These are phyloP conservation scores for Acephala macrosclerotiorum DNA, from an alignment of 2,329 filamentous ascomycete species.

Conservation along the genomic window DNA sequence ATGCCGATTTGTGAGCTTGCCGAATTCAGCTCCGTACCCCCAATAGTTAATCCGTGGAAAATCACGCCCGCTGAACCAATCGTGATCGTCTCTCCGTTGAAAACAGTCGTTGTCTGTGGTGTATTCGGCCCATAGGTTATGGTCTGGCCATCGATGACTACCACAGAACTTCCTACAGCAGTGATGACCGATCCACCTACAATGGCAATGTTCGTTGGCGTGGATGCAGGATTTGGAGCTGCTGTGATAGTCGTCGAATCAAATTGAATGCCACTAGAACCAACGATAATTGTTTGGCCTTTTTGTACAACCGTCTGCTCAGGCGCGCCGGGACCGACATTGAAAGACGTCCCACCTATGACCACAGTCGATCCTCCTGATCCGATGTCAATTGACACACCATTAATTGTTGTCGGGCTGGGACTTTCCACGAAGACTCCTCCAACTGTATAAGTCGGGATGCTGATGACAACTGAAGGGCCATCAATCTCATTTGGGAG, in stretches of 20 bases:
- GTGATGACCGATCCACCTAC: constrained; percentile 34
- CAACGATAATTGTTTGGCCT: constrained; percentile 37
- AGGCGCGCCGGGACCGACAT: constrained; percentile 34
- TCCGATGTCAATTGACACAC: constrained; percentile 30
- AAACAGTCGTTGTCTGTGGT: constrained; percentile 29
- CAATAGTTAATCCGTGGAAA: constrained; percentile 33
- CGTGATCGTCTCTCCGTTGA: constrained; percentile 38
- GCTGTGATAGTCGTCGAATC: constrained; percentile 34
- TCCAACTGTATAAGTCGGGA: constrained; percentile 29
- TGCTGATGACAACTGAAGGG: constrained; percentile 31
- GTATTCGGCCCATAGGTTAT: constrained; percentile 34
- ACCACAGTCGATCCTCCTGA: constrained; percentile 23
- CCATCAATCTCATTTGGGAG: constrained; percentile 38
- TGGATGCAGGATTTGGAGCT: constrained; percentile 9
- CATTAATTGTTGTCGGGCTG: constrained; percentile 31
- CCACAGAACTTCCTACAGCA: constrained; percentile 33
- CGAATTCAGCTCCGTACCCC: constrained; percentile 28
- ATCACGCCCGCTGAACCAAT: constrained; percentile 34
- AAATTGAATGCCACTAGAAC: constrained; percentile 35
- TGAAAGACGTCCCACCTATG: constrained; percentile 33
- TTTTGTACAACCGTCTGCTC: constrained; percentile 31
- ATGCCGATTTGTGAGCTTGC: constrained; percentile 36
- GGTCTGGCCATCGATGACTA: constrained; percentile 31
- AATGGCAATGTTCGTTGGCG: constrained; percentile 37
- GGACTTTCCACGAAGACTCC: constrained; percentile 19